phyloP scores from a whole-genome alignment of 306 rosid species.

The Prunus armeniaca region DNA sequence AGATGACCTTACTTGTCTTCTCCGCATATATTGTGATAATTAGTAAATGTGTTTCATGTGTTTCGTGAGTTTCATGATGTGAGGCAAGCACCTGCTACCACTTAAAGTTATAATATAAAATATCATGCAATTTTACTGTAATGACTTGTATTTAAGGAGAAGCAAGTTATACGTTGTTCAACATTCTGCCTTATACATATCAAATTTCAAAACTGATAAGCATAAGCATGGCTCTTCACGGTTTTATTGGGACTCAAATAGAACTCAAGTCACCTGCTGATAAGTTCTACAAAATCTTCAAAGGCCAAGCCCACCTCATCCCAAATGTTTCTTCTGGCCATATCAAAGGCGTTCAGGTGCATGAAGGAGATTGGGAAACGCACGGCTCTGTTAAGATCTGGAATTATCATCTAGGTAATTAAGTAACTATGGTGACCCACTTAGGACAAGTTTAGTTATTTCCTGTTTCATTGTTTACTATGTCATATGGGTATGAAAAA shows the following conservation, averaged over 20 bases:
- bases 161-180: too few relatives aligned
- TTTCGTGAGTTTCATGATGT: too few relatives aligned
- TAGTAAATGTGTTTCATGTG: too few relatives aligned
- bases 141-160: too few relatives aligned
- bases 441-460: not conserved
- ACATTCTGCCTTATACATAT: too few relatives aligned
- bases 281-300: conserved; percentile 26
- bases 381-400: conserved; percentile 35
- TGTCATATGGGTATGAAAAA: not conserved
- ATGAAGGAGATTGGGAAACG: conserved; percentile 43
- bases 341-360: conserved; percentile 27
- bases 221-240: conserved; percentile 9
- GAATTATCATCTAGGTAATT: conserved; percentile 20
- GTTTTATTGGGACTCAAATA: conserved; percentile 26
- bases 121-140: too few relatives aligned
- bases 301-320: conserved; percentile 1
- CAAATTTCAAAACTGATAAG: too few relatives aligned
- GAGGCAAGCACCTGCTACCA: too few relatives aligned
- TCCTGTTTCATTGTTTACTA: not conserved
- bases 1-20: too few relatives aligned
- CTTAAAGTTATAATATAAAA: too few relatives aligned
- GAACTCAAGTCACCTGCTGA: conserved; percentile 20
- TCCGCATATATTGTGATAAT: too few relatives aligned
- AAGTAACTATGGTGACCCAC: too few relatives aligned
- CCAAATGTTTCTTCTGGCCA: conserved; percentile 19